Percentiles rank a stretch among this genome's conserved stretches.
Evolutionary conservation across 2,329 filamentous ascomycete species (phyloP).

Genomic region (Lecanicillium sp.): DNA sequence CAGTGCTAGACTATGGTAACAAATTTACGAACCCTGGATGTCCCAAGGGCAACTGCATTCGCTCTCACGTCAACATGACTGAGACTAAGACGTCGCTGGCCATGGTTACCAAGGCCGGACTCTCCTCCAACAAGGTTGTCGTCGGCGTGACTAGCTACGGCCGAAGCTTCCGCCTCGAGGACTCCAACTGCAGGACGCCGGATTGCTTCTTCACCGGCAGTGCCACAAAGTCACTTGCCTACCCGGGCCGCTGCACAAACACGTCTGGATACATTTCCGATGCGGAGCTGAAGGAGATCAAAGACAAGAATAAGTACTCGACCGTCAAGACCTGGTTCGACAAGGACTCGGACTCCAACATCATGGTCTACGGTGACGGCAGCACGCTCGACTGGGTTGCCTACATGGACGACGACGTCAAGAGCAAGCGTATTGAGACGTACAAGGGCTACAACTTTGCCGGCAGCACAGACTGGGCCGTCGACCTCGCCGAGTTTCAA

Average conservation of each 20-base stretch:
- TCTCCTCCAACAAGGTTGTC: constrained; percentile 60
- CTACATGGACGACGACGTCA: constrained; percentile 21
- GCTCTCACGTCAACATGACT: constrained; percentile 42
- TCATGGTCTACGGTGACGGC: constrained; percentile 1
- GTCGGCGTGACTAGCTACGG: constrained; percentile 78
- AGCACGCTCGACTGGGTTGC: constrained; percentile 18
- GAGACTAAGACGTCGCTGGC: constrained; percentile 58
- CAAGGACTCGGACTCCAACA: constrained; percentile 12
- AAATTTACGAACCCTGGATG: constrained; percentile 21
- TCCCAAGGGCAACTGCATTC: constrained; percentile 49
- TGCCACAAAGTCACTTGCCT: not conserved
- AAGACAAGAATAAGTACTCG: constrained; percentile 10
- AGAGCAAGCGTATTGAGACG: too few species aligned
- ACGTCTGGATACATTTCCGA: constrained; percentile 23
- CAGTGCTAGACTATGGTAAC: constrained; percentile 25
- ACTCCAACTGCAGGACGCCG: not conserved
- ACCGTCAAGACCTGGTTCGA: constrained; percentile 7
- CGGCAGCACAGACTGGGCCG: not conserved
- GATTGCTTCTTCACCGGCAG: not conserved
- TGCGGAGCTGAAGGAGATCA: constrained; percentile 22
- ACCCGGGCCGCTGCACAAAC: constrained; percentile 20
- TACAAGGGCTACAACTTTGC: not conserved
- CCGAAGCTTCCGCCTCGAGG: constrained; percentile 30
- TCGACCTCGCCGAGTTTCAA: not conserved
- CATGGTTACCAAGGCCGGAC: constrained; percentile 55